These are phyloP conservation scores for Papilionanthe hybrid DNA, from an alignment of 116 monocot species.

Conservation along the genomic window DNA sequence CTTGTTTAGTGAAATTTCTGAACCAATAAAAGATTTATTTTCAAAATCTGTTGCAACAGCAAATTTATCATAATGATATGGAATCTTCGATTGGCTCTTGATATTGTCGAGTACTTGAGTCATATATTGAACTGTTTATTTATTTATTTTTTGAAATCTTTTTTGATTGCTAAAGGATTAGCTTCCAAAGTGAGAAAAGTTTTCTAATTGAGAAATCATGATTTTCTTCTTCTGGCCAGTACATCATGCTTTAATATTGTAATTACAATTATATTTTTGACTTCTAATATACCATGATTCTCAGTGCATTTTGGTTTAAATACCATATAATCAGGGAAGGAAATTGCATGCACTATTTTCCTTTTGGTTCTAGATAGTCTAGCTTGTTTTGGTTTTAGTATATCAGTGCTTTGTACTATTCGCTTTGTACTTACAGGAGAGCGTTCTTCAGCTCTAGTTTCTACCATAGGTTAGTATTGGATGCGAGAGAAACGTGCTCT, in stretches of 20 bases:
- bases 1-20: neutral
- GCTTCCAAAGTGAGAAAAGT: neutral
- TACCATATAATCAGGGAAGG: neutral
- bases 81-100: neutral
- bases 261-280: neutral
- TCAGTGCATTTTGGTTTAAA: neutral
- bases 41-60: neutral
- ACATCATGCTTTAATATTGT: neutral
- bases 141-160: neutral
- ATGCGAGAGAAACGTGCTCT: too few relatives aligned
- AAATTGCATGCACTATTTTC: neutral
- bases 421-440: neutral
- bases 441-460: neutral
- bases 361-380: neutral
- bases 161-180: neutral
- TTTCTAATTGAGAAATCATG: neutral
- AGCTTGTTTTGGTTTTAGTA: neutral
- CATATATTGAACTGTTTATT: neutral
- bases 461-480: neutral
- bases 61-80: neutral
- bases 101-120: neutral
- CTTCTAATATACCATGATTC: neutral
- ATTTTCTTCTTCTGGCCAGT: neutral
- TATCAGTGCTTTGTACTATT: neutral
- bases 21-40: neutral